Base-by-base conservation (phyloP, 2,329 filamentous ascomycete genomes). In the Huntiella decipiens region DNA sequence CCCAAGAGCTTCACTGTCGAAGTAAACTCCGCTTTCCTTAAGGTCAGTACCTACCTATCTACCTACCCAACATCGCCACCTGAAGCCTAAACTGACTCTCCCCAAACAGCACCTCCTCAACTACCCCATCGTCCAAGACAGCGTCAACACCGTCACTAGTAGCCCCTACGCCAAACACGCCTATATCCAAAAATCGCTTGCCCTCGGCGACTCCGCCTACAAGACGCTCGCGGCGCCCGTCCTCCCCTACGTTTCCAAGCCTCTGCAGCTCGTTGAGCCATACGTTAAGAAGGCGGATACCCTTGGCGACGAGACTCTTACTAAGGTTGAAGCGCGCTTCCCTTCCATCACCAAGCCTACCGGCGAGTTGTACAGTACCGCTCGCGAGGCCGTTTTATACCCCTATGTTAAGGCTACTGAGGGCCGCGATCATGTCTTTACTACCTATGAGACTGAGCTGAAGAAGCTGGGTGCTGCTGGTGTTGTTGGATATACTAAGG, bases 251-350 rank as follows among this genome's bases (percentile, higher is more conserved):
- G 45, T 49, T 32, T 61, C 53, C 47, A 82, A 73, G 55, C 86
- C 87, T 33, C 88, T 85, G 66, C 70, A 74, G 57, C 91, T 83
- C 60, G 73, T 93, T 52, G 77, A 78, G 44, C 87, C 88, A 1
- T 95, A 95, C 63, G 73, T 93, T 53, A 68, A 75, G 60, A 84
- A 79, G 61, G 87, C 78, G 57, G 91, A 96, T 60, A 64, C 73
- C 49, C 64, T 93, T 44, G 82, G 79, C 53, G 77, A 85, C 61
- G 68, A 74, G 59, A 74, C 79, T n/a, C 68, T 88, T 52, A 66
- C 62, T 55, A 74, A 71, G 56, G 66, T 88, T 54, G 82, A 88
- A 53, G 64, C 73, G 59, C 72, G 66, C 52, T 79, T 86, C 60
- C 82, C 82, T 44, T 68, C 73, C 50, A 70, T 88, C 60, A 83